These are phyloP conservation scores for Aspergillus nomiae DNA, from an alignment of 2,329 filamentous ascomycete genomes.

Conservation along the genomic window DNA sequence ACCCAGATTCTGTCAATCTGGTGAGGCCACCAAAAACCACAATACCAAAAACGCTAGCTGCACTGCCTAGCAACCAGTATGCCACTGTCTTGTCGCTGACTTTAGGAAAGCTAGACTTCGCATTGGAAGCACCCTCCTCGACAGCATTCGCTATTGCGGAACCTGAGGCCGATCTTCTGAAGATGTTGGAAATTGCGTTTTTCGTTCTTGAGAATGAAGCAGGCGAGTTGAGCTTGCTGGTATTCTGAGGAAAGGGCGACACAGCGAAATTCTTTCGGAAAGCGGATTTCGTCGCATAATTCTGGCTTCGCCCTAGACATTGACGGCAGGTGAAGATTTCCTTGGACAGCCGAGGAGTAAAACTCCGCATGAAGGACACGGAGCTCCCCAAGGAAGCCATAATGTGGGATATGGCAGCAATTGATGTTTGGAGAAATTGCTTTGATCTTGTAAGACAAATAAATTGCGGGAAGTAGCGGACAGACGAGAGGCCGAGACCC, in stretches of 20 bases:
- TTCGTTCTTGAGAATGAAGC: slow-evolving; percentile 26
- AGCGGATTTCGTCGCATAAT: slow-evolving; percentile 30
- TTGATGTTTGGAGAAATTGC: slow-evolving; percentile 5
- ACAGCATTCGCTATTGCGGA: slow-evolving; percentile 23
- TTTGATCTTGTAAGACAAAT: slow-evolving; percentile 4
- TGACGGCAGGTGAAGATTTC: slow-evolving; percentile 46
- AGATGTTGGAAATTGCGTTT: slow-evolving; percentile 30
- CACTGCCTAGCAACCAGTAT: slow-evolving; percentile 90
- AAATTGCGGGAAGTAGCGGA: slow-evolving; percentile 12
- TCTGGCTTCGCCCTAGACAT: slow-evolving; percentile 37
- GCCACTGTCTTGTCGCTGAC: slow-evolving; percentile 75
- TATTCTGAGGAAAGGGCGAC: slow-evolving; percentile 28
- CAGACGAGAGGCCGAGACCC: slow-evolving; percentile 15
- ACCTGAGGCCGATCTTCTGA: slow-evolving; percentile 25
- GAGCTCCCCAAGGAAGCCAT: slow-evolving; percentile 39
- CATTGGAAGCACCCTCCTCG: slow-evolving; percentile 27
- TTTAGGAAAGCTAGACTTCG: slow-evolving; percentile 54
- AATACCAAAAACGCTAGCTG: slow-evolving; percentile 92
- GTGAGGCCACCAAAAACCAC: slow-evolving; percentile 94
- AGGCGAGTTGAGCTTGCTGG: slow-evolving; percentile 29
- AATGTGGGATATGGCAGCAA: slow-evolving; percentile 12
- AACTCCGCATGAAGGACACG: slow-evolving; percentile 34
- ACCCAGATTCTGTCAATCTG: slow-evolving; percentile 94
- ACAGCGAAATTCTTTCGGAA: slow-evolving; percentile 34
- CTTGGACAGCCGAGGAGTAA: slow-evolving; percentile 39